A percentile compares a stretch with the other conserved stretches of the same genome.
Conservation (phyloP, 345 rosid genomes). For the Syzygium oleosum region DNA sequence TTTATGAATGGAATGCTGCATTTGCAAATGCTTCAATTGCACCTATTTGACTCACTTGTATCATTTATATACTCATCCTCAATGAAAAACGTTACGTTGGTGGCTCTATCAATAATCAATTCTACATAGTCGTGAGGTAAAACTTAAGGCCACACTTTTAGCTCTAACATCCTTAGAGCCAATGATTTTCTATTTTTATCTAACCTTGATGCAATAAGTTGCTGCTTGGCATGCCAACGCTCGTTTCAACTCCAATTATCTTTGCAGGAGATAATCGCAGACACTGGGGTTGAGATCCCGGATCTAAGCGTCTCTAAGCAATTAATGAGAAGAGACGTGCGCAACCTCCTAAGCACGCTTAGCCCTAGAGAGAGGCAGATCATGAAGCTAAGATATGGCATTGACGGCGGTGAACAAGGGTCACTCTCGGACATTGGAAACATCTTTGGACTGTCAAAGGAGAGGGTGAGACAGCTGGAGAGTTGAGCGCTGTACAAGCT, state of each 20-base stretch:
- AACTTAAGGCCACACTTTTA: background rate
- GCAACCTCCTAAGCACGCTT: constrained; percentile 44
- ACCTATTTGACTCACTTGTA: background rate
- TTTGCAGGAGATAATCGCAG: constrained; percentile 70
- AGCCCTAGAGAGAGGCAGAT: constrained; percentile 66
- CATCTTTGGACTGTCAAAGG: constrained; percentile 54
- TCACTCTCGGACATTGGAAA: constrained; percentile 64
- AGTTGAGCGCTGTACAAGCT: constrained; percentile 66
- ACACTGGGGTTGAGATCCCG: constrained; percentile 53
- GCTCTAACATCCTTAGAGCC: background rate
- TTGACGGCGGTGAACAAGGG: constrained; percentile 50
- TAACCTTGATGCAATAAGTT: background rate
- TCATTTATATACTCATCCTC: background rate
- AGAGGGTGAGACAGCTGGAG: constrained; percentile 77
- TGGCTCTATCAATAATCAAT: background rate
- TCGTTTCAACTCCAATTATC: background rate
- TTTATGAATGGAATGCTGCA: background rate
- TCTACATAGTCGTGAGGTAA: background rate
- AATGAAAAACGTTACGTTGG: background rate
- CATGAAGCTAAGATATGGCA: constrained; percentile 69
- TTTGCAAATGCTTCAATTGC: background rate
- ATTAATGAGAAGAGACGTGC: constrained; percentile 61
- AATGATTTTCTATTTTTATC: background rate
- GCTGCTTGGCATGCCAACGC: background rate
- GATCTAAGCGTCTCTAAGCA: constrained; percentile 45